Conservation (phyloP, 768 basidiomycete genomes). For the Collybiopsis luxurians region DNA sequence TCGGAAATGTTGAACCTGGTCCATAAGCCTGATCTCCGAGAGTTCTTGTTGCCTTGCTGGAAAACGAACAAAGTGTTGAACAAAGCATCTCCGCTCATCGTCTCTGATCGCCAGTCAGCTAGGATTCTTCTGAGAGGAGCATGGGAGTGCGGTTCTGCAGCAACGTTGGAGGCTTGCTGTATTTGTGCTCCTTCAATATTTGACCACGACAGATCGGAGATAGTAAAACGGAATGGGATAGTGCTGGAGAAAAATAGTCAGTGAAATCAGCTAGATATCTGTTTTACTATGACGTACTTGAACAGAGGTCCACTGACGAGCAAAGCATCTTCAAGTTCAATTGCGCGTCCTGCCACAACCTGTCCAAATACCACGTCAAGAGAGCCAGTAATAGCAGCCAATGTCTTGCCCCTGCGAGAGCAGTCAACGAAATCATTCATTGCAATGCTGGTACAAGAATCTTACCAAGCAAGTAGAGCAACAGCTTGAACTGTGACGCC, state of each 20-base stretch:
- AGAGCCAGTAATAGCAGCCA: constrained; percentile 2
- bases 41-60: constrained; percentile 1
- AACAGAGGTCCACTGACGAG: constrained; percentile 5
- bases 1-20: constrained; percentile 1
- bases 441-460: background rate
- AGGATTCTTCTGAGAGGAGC: constrained; percentile 3
- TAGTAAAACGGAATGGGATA: constrained; percentile 7
- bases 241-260: background rate
- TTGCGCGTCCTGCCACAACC: constrained; percentile 7
- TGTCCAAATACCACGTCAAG: constrained; percentile 9
- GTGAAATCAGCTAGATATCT: too few species aligned
- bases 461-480: constrained; percentile 6
- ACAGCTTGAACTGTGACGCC: constrained; percentile 8
- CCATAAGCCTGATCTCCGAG: constrained; percentile 1
- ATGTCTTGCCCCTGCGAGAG: constrained; percentile 5
- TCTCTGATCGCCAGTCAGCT: background rate
- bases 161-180: background rate
- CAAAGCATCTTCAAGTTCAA: constrained; percentile 4
- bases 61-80: constrained; percentile 10
- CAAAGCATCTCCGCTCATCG: background rate
- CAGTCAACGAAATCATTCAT: background rate
- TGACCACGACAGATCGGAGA: constrained; percentile 6
- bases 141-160: constrained; percentile 6
- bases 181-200: constrained; percentile 3
- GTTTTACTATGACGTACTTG: background rate